Percentiles rank a stretch among this genome's conserved stretches.
Conservation (phyloP, 768 basidiomycete genomes). For the Trametes meyenii region DNA sequence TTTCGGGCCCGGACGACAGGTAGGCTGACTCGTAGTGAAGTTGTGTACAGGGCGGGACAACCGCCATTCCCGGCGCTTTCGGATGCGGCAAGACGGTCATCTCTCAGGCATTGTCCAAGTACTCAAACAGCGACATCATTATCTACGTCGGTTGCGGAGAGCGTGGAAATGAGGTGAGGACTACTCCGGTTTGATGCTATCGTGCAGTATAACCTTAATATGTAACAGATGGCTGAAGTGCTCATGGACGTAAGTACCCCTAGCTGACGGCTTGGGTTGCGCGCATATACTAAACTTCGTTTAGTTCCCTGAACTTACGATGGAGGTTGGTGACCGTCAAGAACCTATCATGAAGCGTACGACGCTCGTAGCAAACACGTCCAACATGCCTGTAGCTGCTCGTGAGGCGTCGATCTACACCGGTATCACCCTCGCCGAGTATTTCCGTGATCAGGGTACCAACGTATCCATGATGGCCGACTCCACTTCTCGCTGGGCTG, state of each 20-base stretch:
- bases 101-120: constrained; percentile 97
- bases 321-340: constrained; percentile 90
- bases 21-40: constrained; percentile 39
- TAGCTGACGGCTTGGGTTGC: not conserved
- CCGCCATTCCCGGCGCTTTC: constrained; percentile 98
- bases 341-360: constrained; percentile 99
- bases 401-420: constrained; percentile 99
- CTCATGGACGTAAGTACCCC: constrained; percentile 80
- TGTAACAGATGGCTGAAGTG: constrained; percentile 88
- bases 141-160: constrained; percentile 99
- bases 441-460: constrained; percentile 98
- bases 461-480: constrained; percentile 99
- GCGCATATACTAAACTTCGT: not conserved
- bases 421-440: constrained; percentile 97
- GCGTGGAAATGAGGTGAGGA: constrained; percentile 88
- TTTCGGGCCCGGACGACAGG: not conserved
- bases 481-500: constrained; percentile 98
- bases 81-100: constrained; percentile 99
- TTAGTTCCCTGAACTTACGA: constrained; percentile 86
- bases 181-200: not conserved
- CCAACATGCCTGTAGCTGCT: constrained; percentile 99
- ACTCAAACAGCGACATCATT: constrained; percentile 98
- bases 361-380: constrained; percentile 97
- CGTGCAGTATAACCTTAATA: constrained; percentile 7
- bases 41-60: constrained; percentile 96